Base-by-base conservation (phyloP, 352 stramenopile genomes). In the Phytophthora fragariae region DNA sequence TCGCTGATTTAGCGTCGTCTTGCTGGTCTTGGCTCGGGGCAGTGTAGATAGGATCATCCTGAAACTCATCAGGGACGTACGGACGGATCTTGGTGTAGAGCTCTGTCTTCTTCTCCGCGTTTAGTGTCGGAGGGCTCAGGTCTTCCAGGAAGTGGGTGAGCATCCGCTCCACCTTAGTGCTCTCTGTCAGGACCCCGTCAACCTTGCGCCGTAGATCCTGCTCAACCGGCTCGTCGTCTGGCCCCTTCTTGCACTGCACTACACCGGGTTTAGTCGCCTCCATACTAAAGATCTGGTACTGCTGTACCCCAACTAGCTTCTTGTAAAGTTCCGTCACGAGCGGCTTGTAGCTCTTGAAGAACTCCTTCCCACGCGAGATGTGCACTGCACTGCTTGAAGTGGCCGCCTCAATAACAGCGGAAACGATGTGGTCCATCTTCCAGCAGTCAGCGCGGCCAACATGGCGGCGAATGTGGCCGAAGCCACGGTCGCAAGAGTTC, bases 161-260 rank as follows among this genome's bases (percentile, higher is more conserved):
- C 24, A 27, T 27, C 24, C 24, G 24, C 24, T 27, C 24, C 24
- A 27, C 24, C 24, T 2, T 27, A 27, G 24, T 27, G 24, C 24
- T 27, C 24, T 27, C 24, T 27, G 24, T 27, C 24, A 27, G 24
- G 24, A 27, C 24, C 24, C 24, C 37, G 19, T 72, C 65, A 5
- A 72, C 17, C 14, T 50, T 72, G 6, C 57, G 57, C 0, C 27
- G 57, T 39, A 72, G 39, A 44, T 72, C 49, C 33, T 72, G 11
- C 21, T 56, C 37, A 0, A 72, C 35, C 19, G 47, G 24, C 2
- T 62, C 29, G 29, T 52, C 29, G 27, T 44, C 24, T 1, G 50
- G 65, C 5, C 52, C 24, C 31, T 59, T 67, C 15, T 29, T 53
- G 37, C 57, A 54, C 14, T 60, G 7, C 12, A 60, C 55, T n/a